Percentiles rank a stretch among this genome's conserved stretches.
phyloP scores from a whole-genome alignment of 2,329 filamentous ascomycete species.

The Calonectria hawksworthii region DNA sequence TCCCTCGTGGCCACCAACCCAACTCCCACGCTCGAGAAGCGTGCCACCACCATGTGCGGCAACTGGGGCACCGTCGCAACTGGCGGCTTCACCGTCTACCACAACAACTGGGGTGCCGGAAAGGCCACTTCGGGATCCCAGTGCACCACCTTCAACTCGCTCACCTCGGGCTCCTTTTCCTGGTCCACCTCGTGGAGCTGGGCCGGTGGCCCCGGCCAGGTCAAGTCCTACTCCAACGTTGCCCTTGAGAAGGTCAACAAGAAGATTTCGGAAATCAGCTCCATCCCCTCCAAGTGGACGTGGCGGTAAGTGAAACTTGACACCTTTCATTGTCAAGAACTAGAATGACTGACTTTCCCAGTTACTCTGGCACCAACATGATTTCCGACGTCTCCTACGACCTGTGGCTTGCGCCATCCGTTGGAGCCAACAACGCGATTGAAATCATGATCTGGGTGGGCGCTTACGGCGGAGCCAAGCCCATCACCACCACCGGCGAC shows the following conservation, averaged over 20 bases:
- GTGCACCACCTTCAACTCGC: slow-evolving; percentile 56
- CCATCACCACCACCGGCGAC: slow-evolving; percentile 54
- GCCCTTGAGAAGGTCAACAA: slow-evolving; percentile 54
- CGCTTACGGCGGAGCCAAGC: slow-evolving; percentile 68
- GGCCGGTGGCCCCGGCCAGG: slow-evolving; percentile 53
- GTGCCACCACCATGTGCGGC: slow-evolving; percentile 54
- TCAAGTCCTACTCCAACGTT: slow-evolving; percentile 62
- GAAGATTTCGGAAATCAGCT: slow-evolving; percentile 51
- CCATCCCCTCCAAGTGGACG: slow-evolving; percentile 53
- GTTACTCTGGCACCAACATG: slow-evolving; percentile 46
- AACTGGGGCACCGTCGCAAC: slow-evolving; percentile 54
- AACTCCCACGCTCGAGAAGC: slow-evolving; percentile 50
- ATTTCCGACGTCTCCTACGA: slow-evolving; percentile 72
- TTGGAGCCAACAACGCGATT: slow-evolving; percentile 60
- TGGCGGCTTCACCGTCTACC: slow-evolving; percentile 63
- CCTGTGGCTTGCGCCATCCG: slow-evolving; percentile 67
- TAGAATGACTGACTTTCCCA: slow-evolving; percentile 36
- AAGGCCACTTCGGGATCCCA: slow-evolving; percentile 55
- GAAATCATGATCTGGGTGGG: slow-evolving; percentile 76
- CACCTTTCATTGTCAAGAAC: rapidly evolving
- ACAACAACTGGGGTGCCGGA: slow-evolving; percentile 64
- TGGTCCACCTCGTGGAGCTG: slow-evolving; percentile 60
- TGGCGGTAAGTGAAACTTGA: slow-evolving; percentile 32
- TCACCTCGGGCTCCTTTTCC: slow-evolving; percentile 50
- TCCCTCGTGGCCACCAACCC: slow-evolving; percentile 46